Base-by-base conservation (phyloP, 805 yeast genomes). In the Ogataea kodamae region DNA sequence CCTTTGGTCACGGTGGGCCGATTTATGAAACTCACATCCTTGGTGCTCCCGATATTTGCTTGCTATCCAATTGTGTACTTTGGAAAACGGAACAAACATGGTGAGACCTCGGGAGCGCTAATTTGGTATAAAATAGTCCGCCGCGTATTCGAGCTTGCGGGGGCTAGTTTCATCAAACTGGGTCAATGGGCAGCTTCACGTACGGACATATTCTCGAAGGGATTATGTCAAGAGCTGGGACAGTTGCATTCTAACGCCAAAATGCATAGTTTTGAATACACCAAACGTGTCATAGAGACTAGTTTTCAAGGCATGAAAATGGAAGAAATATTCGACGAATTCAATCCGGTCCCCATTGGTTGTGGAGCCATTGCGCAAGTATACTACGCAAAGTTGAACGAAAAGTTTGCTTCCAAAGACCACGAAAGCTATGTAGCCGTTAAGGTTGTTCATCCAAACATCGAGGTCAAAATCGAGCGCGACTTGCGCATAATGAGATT, bases 101-200 rank as follows among this genome's bases (percentile, higher is more conserved):
- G 64, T 28, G 76, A 71, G 13, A 67, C 80, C 20, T 52, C 69
- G 3, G 96, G 96, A 0, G 73, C 84, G 2, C 48, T 70, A 12
- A 24, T 76, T 13, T 90, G 97, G 96, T 89, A 73, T 58, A 59
- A 61, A 33, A 59, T 76, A 28, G 61, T 90, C 13, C 68, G 86
- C 30, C 58, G 72, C 54, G 64, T 81, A 1, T 75, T 92, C 38
- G 96, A 90, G 57, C 42, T 65, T 11, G 96, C 96, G 0, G 98
- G 98, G 1, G 95, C 97, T 3, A 81, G 96, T 3, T 92, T 83
- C 55, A 78, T 83, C 37, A 83, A 86, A 58, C 70, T 92, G 37
- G 98, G 97, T 3, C 99, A 92, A 64, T 92, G 99, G 99, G 98
- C 98, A 0, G 97, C 97, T 3, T 83, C 96, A 8, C 74, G 99